Base-by-base conservation (phyloP, 345 rosid genomes). In the Fremontodendron californicum region DNA sequence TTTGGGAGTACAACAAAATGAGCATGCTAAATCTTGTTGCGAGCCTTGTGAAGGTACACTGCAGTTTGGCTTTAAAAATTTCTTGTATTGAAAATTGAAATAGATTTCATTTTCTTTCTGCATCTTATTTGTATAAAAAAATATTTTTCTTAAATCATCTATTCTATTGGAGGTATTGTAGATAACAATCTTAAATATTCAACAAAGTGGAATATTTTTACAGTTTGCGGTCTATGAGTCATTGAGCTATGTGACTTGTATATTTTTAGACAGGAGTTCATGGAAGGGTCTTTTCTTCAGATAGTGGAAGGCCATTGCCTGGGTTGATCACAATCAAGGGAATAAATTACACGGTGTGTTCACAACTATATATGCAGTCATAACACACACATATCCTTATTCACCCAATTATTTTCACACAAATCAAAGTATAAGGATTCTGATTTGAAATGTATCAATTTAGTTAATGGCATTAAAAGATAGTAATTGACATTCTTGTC, bases 11-110 rank as follows among this genome's bases (percentile, higher is more conserved):
- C 88, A 96, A 92, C 82, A 90, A 84, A 84, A 88, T 82, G 91
- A 93, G 99, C 88, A 85, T 96, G 91, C 89, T 96, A 66, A 93
- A 93, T 89, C 94, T 93, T 74, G 92, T 82, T 80, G 93, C 97
- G 19, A 90, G 90, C 76, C 77, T 93, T 73, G 90, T 86, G 69
- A 90, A 92, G 97, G 99, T 96, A 89, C 9, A 21, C 40, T 48
- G 37, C 23, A 18, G 6, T 78, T 37, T 74, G 63, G 45, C 62
- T 58, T 23, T 55, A 37, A 18, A n/a, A 27, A 13, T 40, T 13
- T 23, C 42, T 6, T 3, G 2, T 40, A 19, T 35, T 66, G 43
- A 51, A 25, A 76, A 12, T 33, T 40, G 46, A 75, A 29, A 75
- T 27, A 19, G n/a, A 75, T 42, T 74, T 75, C 6, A 2, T 60